These are phyloP conservation scores for Salvia sclarea DNA, from an alignment of 305 asterid genomes.

Conservation along the genomic window DNA sequence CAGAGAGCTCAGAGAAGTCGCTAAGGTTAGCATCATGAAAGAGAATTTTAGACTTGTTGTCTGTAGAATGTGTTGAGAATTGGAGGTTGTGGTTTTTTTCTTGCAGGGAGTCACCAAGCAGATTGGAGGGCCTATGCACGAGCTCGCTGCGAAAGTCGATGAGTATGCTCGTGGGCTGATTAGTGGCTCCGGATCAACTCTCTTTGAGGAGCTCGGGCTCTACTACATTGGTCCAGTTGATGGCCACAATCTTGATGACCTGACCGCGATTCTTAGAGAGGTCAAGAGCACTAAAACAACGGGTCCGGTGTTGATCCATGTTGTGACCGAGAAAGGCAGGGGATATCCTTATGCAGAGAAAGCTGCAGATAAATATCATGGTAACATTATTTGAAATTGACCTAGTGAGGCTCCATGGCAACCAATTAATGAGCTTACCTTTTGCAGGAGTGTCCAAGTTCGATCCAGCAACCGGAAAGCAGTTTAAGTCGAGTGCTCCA, in stretches of 20 bases:
- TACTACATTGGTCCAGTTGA: constrained; percentile 97
- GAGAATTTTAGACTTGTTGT: not conserved
- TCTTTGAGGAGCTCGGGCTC: constrained; percentile 94
- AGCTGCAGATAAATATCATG: constrained; percentile 95
- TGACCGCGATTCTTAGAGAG: constrained; percentile 74
- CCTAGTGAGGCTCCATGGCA: not conserved
- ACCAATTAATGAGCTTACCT: not conserved
- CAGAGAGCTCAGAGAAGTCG: constrained; percentile 93
- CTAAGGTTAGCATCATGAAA: constrained; percentile 54
- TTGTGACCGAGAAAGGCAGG: constrained; percentile 93
- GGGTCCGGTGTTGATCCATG: constrained; percentile 95
- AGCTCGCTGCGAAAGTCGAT: constrained; percentile 94
- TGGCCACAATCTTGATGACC: constrained; percentile 87
- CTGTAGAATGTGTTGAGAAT: constrained; percentile 2
- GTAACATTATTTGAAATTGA: constrained; percentile 30
- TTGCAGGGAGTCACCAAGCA: constrained; percentile 99
- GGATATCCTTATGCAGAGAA: constrained; percentile 96
- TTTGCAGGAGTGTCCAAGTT: constrained; percentile 81
- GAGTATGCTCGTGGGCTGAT: constrained; percentile 98
- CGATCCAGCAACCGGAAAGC: constrained; percentile 98
- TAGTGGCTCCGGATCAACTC: constrained; percentile 87
- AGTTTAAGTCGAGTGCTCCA: constrained; percentile 66
- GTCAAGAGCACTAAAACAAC: constrained; percentile 83
- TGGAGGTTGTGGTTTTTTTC: constrained; percentile 31
- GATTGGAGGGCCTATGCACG: constrained; percentile 94